These are phyloP conservation scores for Plectosphaerella sp. DNA, from an alignment of 2,329 filamentous ascomycete species.

Conservation along the genomic window DNA sequence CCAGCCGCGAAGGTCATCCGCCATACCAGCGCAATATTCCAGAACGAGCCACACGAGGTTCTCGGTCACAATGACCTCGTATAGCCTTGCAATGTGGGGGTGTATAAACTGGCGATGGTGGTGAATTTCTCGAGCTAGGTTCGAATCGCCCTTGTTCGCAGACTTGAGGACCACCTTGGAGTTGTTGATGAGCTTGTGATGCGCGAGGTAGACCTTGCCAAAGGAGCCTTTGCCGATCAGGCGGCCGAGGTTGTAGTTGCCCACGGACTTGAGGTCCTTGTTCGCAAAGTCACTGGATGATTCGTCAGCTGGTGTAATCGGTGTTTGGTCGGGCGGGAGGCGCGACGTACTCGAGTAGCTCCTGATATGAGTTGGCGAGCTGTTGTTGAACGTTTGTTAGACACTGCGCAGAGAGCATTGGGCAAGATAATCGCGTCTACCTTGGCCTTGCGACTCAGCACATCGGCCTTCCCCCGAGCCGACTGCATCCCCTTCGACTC, in stretches of 20 bases:
- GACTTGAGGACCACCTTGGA: constrained; percentile 99
- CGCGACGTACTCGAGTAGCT: constrained; percentile 80
- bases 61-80: constrained; percentile 98
- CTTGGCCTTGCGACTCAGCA: constrained; percentile 59
- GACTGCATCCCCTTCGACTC: constrained; percentile 42
- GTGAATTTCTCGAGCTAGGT: constrained; percentile 95
- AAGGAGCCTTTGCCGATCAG: constrained; percentile 98
- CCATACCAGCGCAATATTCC: constrained; percentile 85
- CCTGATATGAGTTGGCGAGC: constrained; percentile 96
- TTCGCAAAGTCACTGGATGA: constrained; percentile 82
- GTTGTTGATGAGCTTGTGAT: constrained; percentile 96
- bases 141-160: constrained; percentile 91
- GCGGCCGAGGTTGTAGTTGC: constrained; percentile 88
- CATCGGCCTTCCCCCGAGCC: constrained; percentile 52
- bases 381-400: constrained; percentile 27
- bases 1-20: constrained; percentile 11
- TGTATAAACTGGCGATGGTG: constrained; percentile 98
- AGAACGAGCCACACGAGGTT: constrained; percentile 91
- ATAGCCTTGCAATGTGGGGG: constrained; percentile 91
- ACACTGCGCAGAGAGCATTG: background rate
- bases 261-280: constrained; percentile 84
- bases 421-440: constrained; percentile 22
- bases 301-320: background rate
- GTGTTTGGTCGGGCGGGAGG: background rate
- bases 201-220: constrained; percentile 94